Evolutionary conservation across 2,329 filamentous ascomycete genomes (phyloP).

Genomic region (Raffaelea arxii): DNA sequence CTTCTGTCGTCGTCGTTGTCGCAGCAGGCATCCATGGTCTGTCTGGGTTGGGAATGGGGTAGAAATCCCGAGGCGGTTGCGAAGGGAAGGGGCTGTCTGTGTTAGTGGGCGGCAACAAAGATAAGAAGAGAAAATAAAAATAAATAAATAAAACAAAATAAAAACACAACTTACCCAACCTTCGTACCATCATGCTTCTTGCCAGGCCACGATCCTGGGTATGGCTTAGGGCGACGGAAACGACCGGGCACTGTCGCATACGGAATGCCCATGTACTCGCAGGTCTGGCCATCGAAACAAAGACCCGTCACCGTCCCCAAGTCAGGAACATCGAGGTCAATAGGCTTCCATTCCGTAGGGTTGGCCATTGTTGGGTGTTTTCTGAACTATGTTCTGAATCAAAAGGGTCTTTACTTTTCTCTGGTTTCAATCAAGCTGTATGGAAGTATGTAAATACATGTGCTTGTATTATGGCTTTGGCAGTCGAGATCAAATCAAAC

Average conservation of each 20-base stretch:
- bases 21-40: slow-evolving; percentile 9
- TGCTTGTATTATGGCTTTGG: too few relatives aligned
- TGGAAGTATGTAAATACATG: too few relatives aligned
- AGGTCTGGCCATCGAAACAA: slow-evolving; percentile 1
- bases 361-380: too few relatives aligned
- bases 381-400: too few relatives aligned
- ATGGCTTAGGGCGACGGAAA: slow-evolving; percentile 5
- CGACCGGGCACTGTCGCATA: slow-evolving; percentile 7
- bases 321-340: slow-evolving; percentile 5
- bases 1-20: background rate
- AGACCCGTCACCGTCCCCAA: slow-evolving; percentile 7
- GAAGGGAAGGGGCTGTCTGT: slow-evolving; percentile 5
- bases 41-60: slow-evolving; percentile 4
- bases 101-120: background rate
- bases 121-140: background rate
- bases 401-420: too few relatives aligned
- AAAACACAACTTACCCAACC: slow-evolving; percentile 1
- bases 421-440: too few relatives aligned
- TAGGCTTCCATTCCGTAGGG: too few relatives aligned
- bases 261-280: slow-evolving; percentile 9
- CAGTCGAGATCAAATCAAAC: too few relatives aligned
- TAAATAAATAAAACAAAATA: background rate
- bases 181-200: slow-evolving; percentile 9
- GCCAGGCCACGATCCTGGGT: background rate
- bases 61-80: slow-evolving; percentile 10